These are phyloP conservation scores for Baeospora myosura DNA, from an alignment of 1,284 basidiomycete species.

Conservation along the genomic window DNA sequence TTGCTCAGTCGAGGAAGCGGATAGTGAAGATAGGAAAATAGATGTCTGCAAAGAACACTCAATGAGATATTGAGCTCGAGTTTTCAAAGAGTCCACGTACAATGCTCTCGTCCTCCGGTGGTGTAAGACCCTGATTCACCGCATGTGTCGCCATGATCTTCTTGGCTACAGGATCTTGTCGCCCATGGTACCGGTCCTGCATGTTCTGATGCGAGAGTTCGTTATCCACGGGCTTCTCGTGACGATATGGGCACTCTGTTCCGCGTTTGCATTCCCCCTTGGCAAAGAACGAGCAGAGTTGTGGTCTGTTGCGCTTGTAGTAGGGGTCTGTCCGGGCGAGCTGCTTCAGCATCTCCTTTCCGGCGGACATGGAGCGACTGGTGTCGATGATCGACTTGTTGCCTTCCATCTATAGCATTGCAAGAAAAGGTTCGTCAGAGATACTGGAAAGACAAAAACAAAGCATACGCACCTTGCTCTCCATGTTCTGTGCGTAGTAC, in stretches of 20 bases:
- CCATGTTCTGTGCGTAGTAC: slow-evolving; percentile 97
- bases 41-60: slow-evolving; percentile 58
- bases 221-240: slow-evolving; percentile 82
- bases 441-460: not conserved
- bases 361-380: slow-evolving; percentile 65
- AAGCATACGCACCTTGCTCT: slow-evolving; percentile 59
- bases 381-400: slow-evolving; percentile 64
- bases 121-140: slow-evolving; percentile 71
- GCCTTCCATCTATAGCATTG: slow-evolving; percentile 47
- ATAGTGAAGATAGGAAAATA: slow-evolving; percentile 83
- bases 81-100: slow-evolving; percentile 41
- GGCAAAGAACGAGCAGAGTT: slow-evolving; percentile 91
- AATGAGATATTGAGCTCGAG: not conserved
- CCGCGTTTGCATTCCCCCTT: slow-evolving; percentile 95
- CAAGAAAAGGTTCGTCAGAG: slow-evolving; percentile 5
- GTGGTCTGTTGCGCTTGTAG: slow-evolving; percentile 93
- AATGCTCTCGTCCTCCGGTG: slow-evolving; percentile 83
- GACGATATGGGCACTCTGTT: slow-evolving; percentile 87
- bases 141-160: slow-evolving; percentile 79
- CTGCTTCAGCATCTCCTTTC: slow-evolving; percentile 93
- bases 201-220: slow-evolving; percentile 88
- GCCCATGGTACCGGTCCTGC: slow-evolving; percentile 86
- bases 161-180: slow-evolving; percentile 84
- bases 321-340: slow-evolving; percentile 90
- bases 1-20: slow-evolving; percentile 66